Evolutionary conservation across 208 protist species (phyloP), one percentile per base, ranked within the genome.

Genomic region (Acanthamoeba culbertsoni): DNA sequence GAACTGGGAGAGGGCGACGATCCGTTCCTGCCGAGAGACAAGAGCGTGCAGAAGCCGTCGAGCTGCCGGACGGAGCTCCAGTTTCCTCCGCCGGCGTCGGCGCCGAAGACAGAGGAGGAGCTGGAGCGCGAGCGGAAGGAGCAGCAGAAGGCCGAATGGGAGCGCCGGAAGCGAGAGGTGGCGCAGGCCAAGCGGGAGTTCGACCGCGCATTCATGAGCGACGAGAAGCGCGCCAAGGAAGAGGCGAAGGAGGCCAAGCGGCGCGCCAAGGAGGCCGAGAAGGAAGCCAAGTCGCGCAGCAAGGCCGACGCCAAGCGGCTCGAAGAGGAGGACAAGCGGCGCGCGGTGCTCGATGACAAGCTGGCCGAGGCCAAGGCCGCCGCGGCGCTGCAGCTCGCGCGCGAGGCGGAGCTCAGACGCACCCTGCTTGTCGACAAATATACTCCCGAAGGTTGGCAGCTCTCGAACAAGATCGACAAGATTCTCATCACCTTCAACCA

Each of bases 401-500:
- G 35, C 1, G 88, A 93, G 48, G 57, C 46, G 31, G 43, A 82
- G n/a, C 28, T 93, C 10, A 12, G 37, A 63, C 59, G 88, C 63
- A 93, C 88, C n/a, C 88, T 93, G 16, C 7, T 62, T 10, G 88
- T 93, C 18, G 53, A 40, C 8, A 48, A 23, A n/a, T 93, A 82
- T 45, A 93, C 88, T 12, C 88, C 88, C 40, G 88, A 93, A 46
- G 88, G 88, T 16, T 82, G 65, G 57, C 88, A 93, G 88, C 45
- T 42, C 20, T 82, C 88, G 18, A 82, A 55, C 46, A 46, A 79
- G 33, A 53, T 93, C 33, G 28, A 42, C 33, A 55, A 93, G 53
- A 93, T 93, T 40, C 7, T 82, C 37, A 79, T 93, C 45, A 93
- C 88, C 18, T 93, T 93, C 88, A 93, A 93, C 63, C 63, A 93